Percentiles rank a stretch among this genome's conserved stretches.
Evolutionary conservation across 306 rosid genomes (phyloP).

Genomic region (Glycine soja): DNA sequence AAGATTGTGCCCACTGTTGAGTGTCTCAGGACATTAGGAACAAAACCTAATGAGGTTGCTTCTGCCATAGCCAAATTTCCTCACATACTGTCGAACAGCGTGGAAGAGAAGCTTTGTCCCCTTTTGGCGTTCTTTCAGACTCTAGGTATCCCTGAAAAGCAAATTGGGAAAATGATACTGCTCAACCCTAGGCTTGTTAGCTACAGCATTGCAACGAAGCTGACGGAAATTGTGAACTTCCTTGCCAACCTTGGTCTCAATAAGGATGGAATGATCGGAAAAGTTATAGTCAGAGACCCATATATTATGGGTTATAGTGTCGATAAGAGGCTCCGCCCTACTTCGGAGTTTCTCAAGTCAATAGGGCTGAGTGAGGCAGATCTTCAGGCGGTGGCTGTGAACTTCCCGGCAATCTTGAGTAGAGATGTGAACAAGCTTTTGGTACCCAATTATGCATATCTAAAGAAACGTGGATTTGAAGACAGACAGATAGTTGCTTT

Average conservation of each 20-base stretch:
- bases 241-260: constrained; percentile 74
- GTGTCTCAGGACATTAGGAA: constrained; percentile 75
- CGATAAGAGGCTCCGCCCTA: constrained; percentile 75
- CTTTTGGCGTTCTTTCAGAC: constrained; percentile 92
- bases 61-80: constrained; percentile 86
- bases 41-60: constrained; percentile 77
- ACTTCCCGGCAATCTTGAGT: constrained; percentile 79
- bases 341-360: constrained; percentile 68
- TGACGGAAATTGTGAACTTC: constrained; percentile 72
- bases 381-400: constrained; percentile 71
- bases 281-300: constrained; percentile 77
- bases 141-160: constrained; percentile 79
- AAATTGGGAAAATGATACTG: constrained; percentile 80
- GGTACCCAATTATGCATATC: constrained; percentile 66
- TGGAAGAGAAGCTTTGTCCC: constrained; percentile 94
- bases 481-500: constrained; percentile 71
- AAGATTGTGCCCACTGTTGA: constrained; percentile 85
- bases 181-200: constrained; percentile 92
- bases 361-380: constrained; percentile 68
- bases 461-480: constrained; percentile 69
- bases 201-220: constrained; percentile 83
- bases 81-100: constrained; percentile 76
- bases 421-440: constrained; percentile 80
- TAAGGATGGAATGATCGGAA: constrained; percentile 80
- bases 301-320: constrained; percentile 90